Evolutionary conservation across 2,329 filamentous ascomycete species (phyloP), one percentile per base, ranked within the genome.

Genomic region (Pseudovirgaria hyperparasitica): DNA sequence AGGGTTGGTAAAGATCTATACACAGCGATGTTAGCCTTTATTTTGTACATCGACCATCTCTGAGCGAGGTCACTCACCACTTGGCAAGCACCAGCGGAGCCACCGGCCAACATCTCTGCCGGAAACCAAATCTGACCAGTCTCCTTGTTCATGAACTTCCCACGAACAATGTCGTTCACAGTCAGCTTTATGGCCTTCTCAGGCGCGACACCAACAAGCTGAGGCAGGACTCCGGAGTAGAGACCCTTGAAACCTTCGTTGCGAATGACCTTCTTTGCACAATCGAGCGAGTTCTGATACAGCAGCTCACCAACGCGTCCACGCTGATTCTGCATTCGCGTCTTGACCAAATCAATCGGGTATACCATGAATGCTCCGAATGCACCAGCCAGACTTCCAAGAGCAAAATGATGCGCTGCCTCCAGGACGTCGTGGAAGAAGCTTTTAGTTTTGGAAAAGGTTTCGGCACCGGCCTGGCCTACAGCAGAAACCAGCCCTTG

Each of bases 361-460:
- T 98, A 98, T 28, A 98, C 90, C 84, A 98, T 94, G 54, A 98
- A 96, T 9, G 90, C 90, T 52, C 90, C 90, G 50, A 98, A 98
- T 7, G 90, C 90, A 57, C 90, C 90, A 6, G 90, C 90, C 41
- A 93, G 41, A 51, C 81, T 85, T 33, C 90, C 90, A 5, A 98
- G 72, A 3, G 63, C 74, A 51, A 98, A 98, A 64, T 92, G 86
- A 56, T 94, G 92, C 2, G 66, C 71, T 2, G 86, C 92, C 49
- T 86, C 80, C 9, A 82, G 56, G 17, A 84, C 50, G 29, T 70
- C 62, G 36, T 74, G 60, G 10, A 92, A 41, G 34, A 85, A 41
- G 33, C 66, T 60, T 42, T 66, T 60, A 8, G 69, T 62, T 17
- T 55, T 62, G 4, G 70, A 62, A 33, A 70, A 70, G 1, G 65